Percentiles rank a stretch among this genome's conserved stretches.
Conservation (phyloP, 2,329 filamentous ascomycete species). For the Penicillium sp. region DNA sequence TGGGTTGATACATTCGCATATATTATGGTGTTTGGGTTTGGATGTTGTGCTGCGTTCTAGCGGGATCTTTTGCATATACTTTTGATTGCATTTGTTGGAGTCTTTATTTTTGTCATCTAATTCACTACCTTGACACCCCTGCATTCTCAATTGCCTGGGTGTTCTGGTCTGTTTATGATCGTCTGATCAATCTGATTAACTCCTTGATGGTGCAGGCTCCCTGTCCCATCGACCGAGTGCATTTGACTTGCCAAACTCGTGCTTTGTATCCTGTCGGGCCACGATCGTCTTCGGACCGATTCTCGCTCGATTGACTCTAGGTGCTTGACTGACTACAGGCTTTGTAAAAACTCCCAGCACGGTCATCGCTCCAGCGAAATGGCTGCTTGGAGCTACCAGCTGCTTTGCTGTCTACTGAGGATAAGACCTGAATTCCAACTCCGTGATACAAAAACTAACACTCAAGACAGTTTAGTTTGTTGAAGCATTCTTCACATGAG, state of each 20-base stretch:
- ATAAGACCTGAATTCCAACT: too few species aligned
- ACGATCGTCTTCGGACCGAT: too few species aligned
- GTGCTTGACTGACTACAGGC: too few species aligned
- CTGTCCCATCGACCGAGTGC: conserved; percentile 18
- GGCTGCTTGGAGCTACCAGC: too few species aligned
- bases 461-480: too few species aligned
- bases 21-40: conserved; percentile 1
- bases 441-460: too few species aligned
- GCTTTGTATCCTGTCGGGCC: conserved; percentile 7
- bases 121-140: conserved; percentile 16
- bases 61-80: conserved; percentile 2
- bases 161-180: conserved; percentile 2
- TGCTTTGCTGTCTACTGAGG: too few species aligned
- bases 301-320: too few species aligned
- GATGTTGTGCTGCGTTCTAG: background rate
- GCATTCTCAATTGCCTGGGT: conserved; percentile 10
- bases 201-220: conserved; percentile 16
- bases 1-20: background rate
- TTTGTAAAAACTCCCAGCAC: too few species aligned
- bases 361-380: too few species aligned
- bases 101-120: conserved; percentile 7
- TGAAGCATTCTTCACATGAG: too few species aligned
- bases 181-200: conserved; percentile 18
- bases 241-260: conserved; percentile 13
- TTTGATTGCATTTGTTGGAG: conserved; percentile 4